Percentiles rank a stretch among this genome's conserved stretches.
These are phyloP conservation scores for Linnemannia elongata DNA, from an alignment of 192 early-diverging fungal genomes.

Conservation along the genomic window DNA sequence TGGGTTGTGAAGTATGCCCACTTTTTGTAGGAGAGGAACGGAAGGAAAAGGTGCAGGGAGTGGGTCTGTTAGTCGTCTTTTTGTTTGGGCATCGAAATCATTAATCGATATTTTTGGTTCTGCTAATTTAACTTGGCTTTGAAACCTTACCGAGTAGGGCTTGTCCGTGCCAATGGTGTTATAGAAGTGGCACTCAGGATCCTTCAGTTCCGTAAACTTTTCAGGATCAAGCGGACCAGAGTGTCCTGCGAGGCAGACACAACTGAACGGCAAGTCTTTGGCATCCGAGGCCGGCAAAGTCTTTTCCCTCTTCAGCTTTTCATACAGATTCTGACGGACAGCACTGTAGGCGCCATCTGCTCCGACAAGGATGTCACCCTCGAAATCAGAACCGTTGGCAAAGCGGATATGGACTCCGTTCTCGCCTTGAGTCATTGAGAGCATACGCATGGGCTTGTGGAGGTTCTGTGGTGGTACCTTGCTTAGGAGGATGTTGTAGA, in stretches of 20 bases:
- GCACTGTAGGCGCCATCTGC: conserved; percentile 9
- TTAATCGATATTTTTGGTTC: not conserved
- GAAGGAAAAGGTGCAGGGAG: not conserved
- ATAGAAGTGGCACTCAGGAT: not conserved
- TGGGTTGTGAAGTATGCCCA: conserved; percentile 12
- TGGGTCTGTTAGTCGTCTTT: not conserved
- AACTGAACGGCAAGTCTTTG: not conserved
- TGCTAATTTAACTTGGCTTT: not conserved
- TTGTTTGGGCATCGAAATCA: not conserved
- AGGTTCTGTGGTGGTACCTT: not conserved
- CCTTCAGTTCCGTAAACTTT: not conserved
- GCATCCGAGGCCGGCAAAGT: not conserved
- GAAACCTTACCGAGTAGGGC: conserved; percentile 1
- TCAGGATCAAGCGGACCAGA: not conserved
- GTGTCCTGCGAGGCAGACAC: conserved; percentile 6
- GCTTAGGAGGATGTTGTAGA: conserved; percentile 3
- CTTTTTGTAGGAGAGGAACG: not conserved
- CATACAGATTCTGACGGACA: conserved; percentile 9
- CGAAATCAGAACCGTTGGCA: not conserved
- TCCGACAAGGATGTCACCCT: conserved; percentile 4
- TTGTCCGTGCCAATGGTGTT: not conserved
- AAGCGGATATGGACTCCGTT: not conserved
- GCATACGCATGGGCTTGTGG: not conserved
- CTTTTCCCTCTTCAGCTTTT: not conserved
- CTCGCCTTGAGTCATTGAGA: not conserved